Evolutionary conservation across 2,329 filamentous ascomycete species (phyloP).

Genomic region (Penicillium sp.): DNA sequence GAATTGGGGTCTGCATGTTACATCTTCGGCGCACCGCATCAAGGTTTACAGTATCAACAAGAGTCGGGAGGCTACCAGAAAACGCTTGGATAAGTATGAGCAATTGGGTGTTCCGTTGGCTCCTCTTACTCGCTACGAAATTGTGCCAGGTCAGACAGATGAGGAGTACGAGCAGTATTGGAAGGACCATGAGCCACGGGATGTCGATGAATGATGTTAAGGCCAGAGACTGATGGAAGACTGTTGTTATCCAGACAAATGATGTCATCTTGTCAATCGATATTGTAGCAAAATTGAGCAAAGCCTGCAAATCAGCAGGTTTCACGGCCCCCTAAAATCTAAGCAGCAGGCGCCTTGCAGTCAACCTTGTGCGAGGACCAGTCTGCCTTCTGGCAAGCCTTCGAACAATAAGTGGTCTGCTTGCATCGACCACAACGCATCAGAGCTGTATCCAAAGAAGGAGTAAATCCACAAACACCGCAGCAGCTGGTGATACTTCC

Average conservation of each 20-base stretch:
- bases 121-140: conserved; percentile 34
- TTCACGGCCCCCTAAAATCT: not conserved
- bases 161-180: conserved; percentile 35
- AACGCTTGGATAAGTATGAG: conserved; percentile 21
- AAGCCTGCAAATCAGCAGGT: not conserved
- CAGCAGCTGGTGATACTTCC: not conserved
- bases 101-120: conserved; percentile 33
- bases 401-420: not conserved
- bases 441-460: conserved; percentile 1
- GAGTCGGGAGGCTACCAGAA: conserved; percentile 23
- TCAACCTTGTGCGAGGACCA: not conserved
- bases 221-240: too few relatives aligned
- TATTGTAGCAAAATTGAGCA: not conserved
- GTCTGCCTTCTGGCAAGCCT: not conserved
- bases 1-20: conserved; percentile 47
- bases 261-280: not conserved
- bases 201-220: conserved; percentile 22
- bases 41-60: conserved; percentile 41
- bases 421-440: not conserved
- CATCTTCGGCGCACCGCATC: conserved; percentile 39
- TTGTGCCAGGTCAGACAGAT: conserved; percentile 26
- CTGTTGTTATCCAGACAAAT: too few relatives aligned
- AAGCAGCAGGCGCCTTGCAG: not conserved
- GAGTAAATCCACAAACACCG: conserved; percentile 3
- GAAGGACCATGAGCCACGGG: conserved; percentile 28